Conservation (phyloP, 257 asterid genomes). For the Lycium barbarum region DNA sequence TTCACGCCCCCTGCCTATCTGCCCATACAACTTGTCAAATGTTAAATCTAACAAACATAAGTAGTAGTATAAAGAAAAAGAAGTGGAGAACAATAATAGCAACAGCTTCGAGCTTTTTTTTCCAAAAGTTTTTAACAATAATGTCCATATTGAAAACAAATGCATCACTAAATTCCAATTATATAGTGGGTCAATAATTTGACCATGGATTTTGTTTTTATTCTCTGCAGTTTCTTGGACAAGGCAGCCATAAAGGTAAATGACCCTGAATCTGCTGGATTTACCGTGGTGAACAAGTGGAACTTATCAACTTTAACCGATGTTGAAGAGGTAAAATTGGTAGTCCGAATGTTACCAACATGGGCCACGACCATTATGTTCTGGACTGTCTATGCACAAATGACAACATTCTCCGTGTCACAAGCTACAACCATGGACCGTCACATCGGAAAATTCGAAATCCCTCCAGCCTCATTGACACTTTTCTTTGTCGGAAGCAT, state of each 20-base stretch:
- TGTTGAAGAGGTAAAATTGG: conserved; percentile 82
- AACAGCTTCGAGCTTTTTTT: neutral
- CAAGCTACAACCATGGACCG: conserved; percentile 87
- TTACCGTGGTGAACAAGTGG: conserved; percentile 52
- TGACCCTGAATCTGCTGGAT: conserved; percentile 22
- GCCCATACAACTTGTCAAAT: conserved; percentile 10
- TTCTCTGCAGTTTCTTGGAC: conserved; percentile 54
- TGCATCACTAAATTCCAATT: neutral
- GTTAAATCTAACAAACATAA: neutral
- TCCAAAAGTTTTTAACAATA: neutral
- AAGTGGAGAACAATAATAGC: neutral
- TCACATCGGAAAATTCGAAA: conserved; percentile 57
- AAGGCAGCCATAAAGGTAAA: conserved; percentile 78
- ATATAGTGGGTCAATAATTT: conserved; percentile 6
- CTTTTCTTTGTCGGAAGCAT: conserved; percentile 74
- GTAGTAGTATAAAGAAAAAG: neutral
- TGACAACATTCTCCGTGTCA: conserved; percentile 87
- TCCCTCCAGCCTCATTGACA: conserved; percentile 74
- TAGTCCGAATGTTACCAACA: conserved; percentile 75
- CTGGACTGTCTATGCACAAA: conserved; percentile 86
- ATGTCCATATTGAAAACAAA: neutral
- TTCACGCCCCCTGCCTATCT: conserved; percentile 31
- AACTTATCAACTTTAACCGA: conserved; percentile 72
- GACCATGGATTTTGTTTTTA: neutral
- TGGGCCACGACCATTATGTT: conserved; percentile 91